Conservation (phyloP, 805 yeast genomes). For the Barnettozyma vustinii region DNA sequence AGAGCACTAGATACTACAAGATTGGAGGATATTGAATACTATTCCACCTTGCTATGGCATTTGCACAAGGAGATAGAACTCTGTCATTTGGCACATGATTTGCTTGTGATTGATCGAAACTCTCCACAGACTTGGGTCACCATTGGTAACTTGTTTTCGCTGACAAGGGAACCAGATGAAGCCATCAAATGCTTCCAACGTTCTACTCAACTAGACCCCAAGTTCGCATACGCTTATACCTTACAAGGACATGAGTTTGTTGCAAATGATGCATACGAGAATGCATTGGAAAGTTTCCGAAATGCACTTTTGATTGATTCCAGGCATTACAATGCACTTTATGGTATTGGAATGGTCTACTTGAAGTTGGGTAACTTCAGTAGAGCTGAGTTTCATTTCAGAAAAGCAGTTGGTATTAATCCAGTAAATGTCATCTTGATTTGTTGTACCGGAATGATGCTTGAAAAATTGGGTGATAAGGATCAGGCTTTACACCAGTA, state of each 20-base stretch:
- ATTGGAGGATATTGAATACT: slow-evolving; percentile 83
- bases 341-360: slow-evolving; percentile 93
- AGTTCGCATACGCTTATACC: slow-evolving; percentile 84
- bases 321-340: slow-evolving; percentile 88
- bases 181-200: slow-evolving; percentile 83
- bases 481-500: slow-evolving; percentile 77
- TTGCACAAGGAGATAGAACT: slow-evolving; percentile 73
- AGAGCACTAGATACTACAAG: slow-evolving; percentile 73
- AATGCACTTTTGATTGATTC: slow-evolving; percentile 71
- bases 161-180: slow-evolving; percentile 79
- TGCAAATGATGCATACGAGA: slow-evolving; percentile 83
- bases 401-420: slow-evolving; percentile 82
- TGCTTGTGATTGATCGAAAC: slow-evolving; percentile 57
- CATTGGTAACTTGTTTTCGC: slow-evolving; percentile 82
- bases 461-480: slow-evolving; percentile 66
- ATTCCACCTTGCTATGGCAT: slow-evolving; percentile 91
- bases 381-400: slow-evolving; percentile 80
- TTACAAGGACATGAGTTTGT: slow-evolving; percentile 90
- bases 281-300: slow-evolving; percentile 80
- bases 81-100: slow-evolving; percentile 77
- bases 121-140: slow-evolving; percentile 89
- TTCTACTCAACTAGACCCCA: slow-evolving; percentile 62
- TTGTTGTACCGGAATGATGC: slow-evolving; percentile 91
- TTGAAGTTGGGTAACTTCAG: slow-evolving; percentile 79
- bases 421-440: slow-evolving; percentile 85